Evolutionary conservation across 768 basidiomycete genomes (phyloP).

Genomic region (Piloderma croceum): DNA sequence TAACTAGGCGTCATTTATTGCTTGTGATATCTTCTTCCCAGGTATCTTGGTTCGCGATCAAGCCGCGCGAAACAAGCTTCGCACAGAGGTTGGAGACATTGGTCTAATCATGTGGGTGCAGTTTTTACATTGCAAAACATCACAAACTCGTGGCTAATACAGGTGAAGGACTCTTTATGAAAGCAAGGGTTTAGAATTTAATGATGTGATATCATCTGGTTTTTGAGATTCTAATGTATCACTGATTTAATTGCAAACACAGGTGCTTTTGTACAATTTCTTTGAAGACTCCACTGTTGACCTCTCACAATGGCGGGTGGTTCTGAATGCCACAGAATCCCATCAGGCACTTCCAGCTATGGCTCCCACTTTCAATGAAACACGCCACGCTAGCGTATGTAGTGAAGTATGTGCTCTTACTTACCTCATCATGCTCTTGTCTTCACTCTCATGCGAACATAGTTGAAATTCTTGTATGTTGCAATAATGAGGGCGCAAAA

Average conservation of each 20-base stretch:
- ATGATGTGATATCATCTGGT: slow-evolving; percentile 39
- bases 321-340: slow-evolving; percentile 39
- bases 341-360: slow-evolving; percentile 9
- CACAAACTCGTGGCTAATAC: no score
- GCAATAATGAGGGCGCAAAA: slow-evolving; percentile 66
- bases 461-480: slow-evolving; percentile 69
- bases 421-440: not conserved
- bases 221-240: not conserved
- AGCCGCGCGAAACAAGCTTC: slow-evolving; percentile 40
- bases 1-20: not conserved
- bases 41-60: slow-evolving; percentile 69
- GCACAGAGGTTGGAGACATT: slow-evolving; percentile 49
- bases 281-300: slow-evolving; percentile 58
- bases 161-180: slow-evolving; percentile 46
- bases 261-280: slow-evolving; percentile 75
- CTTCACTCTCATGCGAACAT: not conserved
- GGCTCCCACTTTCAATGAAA: slow-evolving; percentile 45
- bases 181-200: slow-evolving; percentile 64
- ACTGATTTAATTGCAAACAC: not conserved
- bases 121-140: no score
- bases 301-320: slow-evolving; percentile 52
- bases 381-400: slow-evolving; percentile 50
- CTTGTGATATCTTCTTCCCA: slow-evolving; percentile 17
- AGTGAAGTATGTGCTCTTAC: slow-evolving; percentile 40
- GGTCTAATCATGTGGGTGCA: slow-evolving; percentile 51